These are phyloP conservation scores for Candida nitratophila DNA, from an alignment of 805 yeast species.

Conservation along the genomic window DNA sequence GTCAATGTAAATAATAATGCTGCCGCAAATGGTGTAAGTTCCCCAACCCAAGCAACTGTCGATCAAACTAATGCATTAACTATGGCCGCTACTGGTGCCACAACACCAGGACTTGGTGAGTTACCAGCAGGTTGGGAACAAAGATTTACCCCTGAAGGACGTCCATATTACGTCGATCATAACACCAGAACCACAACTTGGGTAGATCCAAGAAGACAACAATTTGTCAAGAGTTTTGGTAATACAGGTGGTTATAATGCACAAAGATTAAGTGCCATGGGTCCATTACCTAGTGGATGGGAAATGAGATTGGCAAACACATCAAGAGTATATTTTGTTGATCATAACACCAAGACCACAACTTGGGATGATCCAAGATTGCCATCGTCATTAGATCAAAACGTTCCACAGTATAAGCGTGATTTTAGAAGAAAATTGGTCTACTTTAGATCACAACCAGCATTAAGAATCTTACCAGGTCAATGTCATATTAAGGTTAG, in stretches of 20 bases:
- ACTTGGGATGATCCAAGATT: slow-evolving; percentile 99
- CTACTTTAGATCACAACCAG: slow-evolving; percentile 97
- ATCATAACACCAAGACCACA: slow-evolving; percentile 97
- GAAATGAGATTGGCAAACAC: slow-evolving; percentile 99
- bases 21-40: slow-evolving; percentile 36
- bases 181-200: slow-evolving; percentile 99
- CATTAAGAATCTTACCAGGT: slow-evolving; percentile 93
- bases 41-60: slow-evolving; percentile 30
- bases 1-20: slow-evolving; percentile 31
- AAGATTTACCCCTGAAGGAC: slow-evolving; percentile 94
- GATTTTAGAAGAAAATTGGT: slow-evolving; percentile 97
- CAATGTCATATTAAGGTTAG: slow-evolving; percentile 98
- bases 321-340: slow-evolving; percentile 97
- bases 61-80: slow-evolving; percentile 35
- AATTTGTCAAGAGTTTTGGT: slow-evolving; percentile 92
- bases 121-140: slow-evolving; percentile 99
- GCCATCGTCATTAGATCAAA: slow-evolving; percentile 95
- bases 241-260: slow-evolving; percentile 89
- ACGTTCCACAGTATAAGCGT: slow-evolving; percentile 98
- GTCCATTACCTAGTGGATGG: slow-evolving; percentile 99
- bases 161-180: slow-evolving; percentile 97
- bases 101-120: slow-evolving; percentile 95
- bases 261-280: slow-evolving; percentile 95
- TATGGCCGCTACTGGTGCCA: slow-evolving; percentile 74
- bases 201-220: slow-evolving; percentile 99